phyloP scores from a whole-genome alignment of 225 moss, liverwort and hornwort species.

The Anthoceros angustus region DNA sequence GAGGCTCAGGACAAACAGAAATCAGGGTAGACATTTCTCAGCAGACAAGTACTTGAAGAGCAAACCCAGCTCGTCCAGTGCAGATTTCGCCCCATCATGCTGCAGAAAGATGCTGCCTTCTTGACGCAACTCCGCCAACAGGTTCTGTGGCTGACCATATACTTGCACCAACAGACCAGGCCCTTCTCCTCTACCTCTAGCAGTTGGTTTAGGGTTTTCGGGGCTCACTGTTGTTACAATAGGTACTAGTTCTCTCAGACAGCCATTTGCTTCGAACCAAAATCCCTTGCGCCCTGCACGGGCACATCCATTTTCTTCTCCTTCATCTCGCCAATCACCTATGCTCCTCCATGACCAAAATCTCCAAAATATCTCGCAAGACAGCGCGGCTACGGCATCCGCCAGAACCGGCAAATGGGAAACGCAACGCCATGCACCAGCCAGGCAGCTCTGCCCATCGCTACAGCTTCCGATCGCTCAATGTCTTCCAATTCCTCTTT shows the following conservation, averaged over 20 bases:
- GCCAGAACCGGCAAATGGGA: slow-evolving; percentile 13
- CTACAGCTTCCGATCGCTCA: slow-evolving; percentile 11
- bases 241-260: slow-evolving; percentile 26
- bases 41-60: slow-evolving; percentile 28
- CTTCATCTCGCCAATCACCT: slow-evolving; percentile 11
- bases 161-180: slow-evolving; percentile 29
- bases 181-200: slow-evolving; percentile 32
- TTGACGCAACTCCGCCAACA: slow-evolving; percentile 23
- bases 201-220: slow-evolving; percentile 35
- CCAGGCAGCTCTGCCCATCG: slow-evolving; percentile 16
- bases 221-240: slow-evolving; percentile 33
- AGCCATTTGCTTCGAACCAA: slow-evolving; percentile 33
- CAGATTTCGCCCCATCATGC: slow-evolving; percentile 19
- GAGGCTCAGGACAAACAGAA: slow-evolving; percentile 37
- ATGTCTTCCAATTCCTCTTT: slow-evolving; percentile 17
- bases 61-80: slow-evolving; percentile 27
- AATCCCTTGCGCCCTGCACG: slow-evolving; percentile 29
- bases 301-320: slow-evolving; percentile 2
- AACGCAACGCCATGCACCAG: slow-evolving; percentile 10
- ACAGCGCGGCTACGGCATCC: slow-evolving; percentile 20
- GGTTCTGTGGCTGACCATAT: slow-evolving; percentile 20
- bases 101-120: slow-evolving; percentile 19
- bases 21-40: slow-evolving; percentile 22
- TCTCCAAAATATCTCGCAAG: slow-evolving; percentile 25
- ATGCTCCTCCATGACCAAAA: slow-evolving; percentile 1